Conservation (phyloP, 768 basidiomycete species). For the Auriscalpium vulgare region DNA sequence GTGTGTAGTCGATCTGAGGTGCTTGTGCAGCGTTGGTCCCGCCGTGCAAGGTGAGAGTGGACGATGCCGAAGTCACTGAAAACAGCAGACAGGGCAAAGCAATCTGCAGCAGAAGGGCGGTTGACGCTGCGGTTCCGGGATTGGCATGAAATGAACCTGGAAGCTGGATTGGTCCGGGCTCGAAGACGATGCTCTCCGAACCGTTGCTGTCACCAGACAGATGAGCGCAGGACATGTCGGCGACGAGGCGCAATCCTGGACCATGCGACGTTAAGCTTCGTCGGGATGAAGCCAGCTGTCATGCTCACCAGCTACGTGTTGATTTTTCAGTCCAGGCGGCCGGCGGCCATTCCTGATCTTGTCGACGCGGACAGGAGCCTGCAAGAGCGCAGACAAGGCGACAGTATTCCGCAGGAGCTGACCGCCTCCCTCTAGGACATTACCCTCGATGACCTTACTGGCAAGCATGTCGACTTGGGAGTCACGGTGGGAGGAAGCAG, state of each 20-base stretch:
- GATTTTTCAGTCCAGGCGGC: constrained; percentile 61
- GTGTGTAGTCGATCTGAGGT: constrained; percentile 70
- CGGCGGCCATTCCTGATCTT: constrained; percentile 52
- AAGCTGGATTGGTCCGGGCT: constrained; percentile 37
- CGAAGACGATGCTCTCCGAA: constrained; percentile 48
- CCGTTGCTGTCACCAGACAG: constrained; percentile 46
- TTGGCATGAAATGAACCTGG: constrained; percentile 37
- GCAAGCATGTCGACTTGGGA: no score
- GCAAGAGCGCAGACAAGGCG: constrained; percentile 55
- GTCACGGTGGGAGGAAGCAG: no score
- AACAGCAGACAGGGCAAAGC: constrained; percentile 65
- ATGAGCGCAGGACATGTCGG: constrained; percentile 48
- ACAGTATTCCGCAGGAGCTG: constrained; percentile 68
- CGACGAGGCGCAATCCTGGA: constrained; percentile 58
- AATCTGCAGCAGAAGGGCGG: constrained; percentile 63
- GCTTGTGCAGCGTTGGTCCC: constrained; percentile 68
- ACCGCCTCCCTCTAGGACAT: constrained; percentile 50
- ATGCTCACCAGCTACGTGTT: constrained; percentile 58
- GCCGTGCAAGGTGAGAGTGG: constrained; percentile 50
- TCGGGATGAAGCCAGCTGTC: background rate
- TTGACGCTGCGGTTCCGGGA: constrained; percentile 60
- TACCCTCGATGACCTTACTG: constrained; percentile 30
- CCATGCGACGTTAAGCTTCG: background rate
- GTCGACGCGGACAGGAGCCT: constrained; percentile 49
- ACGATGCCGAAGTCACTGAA: constrained; percentile 25